Percentiles rank a stretch among this genome's conserved stretches.
phyloP scores from a whole-genome alignment of 2,329 filamentous ascomycete genomes.

The Alternaria panax region DNA sequence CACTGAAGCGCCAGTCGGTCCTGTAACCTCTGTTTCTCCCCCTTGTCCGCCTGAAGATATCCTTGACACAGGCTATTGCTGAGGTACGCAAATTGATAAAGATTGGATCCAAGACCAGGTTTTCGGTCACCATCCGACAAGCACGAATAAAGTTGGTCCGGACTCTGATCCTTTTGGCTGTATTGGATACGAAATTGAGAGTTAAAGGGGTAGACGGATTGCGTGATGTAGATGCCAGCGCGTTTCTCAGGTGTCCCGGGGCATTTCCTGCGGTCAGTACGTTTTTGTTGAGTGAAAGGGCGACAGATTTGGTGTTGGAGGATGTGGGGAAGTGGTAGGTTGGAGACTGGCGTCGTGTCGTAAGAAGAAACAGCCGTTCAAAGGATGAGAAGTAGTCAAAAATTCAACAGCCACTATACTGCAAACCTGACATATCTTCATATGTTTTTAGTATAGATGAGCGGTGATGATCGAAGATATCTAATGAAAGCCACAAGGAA shows the following conservation, averaged over 20 bases:
- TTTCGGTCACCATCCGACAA: constrained; percentile 31
- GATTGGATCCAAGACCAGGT: constrained; percentile 30
- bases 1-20: constrained; percentile 58
- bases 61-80: constrained; percentile 27
- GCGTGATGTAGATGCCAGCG: constrained; percentile 52
- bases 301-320: constrained; percentile 28
- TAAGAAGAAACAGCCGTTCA: background rate
- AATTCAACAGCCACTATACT: background rate
- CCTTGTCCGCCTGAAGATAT: constrained; percentile 49
- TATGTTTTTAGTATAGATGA: background rate
- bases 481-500: background rate
- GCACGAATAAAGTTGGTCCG: constrained; percentile 32
- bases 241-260: constrained; percentile 52
- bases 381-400: background rate
- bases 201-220: constrained; percentile 59
- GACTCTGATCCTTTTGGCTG: constrained; percentile 38
- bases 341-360: background rate
- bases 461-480: background rate
- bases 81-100: constrained; percentile 21
- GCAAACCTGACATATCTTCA: background rate
- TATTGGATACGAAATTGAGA: constrained; percentile 43
- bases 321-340: constrained; percentile 14
- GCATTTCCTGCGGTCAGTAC: constrained; percentile 60
- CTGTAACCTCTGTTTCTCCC: constrained; percentile 46
- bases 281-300: constrained; percentile 46